Evolutionary conservation across 305 asterid genomes (phyloP).

Genomic region (Solanum aculeatissimum): DNA sequence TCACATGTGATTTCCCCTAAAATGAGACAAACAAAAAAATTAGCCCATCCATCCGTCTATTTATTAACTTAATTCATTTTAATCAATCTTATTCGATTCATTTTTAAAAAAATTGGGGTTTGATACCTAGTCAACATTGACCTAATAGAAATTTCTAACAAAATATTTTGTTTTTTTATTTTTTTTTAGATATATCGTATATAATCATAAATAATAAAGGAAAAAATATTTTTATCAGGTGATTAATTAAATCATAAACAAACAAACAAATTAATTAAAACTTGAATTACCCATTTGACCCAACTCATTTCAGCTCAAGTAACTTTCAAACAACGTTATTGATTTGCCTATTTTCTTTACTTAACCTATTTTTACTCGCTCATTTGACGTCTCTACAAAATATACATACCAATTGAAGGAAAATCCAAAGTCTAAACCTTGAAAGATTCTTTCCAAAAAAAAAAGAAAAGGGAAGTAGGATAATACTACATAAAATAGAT

Average conservation of each 20-base stretch:
- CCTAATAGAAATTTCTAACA: too few species aligned
- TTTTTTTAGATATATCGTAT: too few species aligned
- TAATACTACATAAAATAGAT: not conserved
- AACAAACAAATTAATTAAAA: too few species aligned
- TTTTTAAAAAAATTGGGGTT: too few species aligned
- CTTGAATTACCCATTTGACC: not conserved
- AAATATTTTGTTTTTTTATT: too few species aligned
- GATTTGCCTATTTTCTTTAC: not conserved
- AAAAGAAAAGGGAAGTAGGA: not conserved
- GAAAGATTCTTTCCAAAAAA: not conserved
- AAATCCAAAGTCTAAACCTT: not conserved
- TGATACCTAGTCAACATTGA: too few species aligned
- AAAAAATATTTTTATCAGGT: not conserved
- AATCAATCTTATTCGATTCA: too few species aligned
- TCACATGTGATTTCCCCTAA: slow-evolving; percentile 65
- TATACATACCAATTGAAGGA: not conserved
- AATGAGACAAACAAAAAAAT: not conserved
- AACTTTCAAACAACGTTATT: not conserved
- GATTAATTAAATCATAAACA: not conserved
- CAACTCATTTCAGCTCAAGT: not conserved
- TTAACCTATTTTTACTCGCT: not conserved
- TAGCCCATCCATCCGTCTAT: not conserved
- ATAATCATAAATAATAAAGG: not conserved
- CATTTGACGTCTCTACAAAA: not conserved
- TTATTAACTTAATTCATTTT: too few species aligned